phyloP scores from a whole-genome alignment of 1,284 basidiomycete genomes.

The Stereum hirsutum region DNA sequence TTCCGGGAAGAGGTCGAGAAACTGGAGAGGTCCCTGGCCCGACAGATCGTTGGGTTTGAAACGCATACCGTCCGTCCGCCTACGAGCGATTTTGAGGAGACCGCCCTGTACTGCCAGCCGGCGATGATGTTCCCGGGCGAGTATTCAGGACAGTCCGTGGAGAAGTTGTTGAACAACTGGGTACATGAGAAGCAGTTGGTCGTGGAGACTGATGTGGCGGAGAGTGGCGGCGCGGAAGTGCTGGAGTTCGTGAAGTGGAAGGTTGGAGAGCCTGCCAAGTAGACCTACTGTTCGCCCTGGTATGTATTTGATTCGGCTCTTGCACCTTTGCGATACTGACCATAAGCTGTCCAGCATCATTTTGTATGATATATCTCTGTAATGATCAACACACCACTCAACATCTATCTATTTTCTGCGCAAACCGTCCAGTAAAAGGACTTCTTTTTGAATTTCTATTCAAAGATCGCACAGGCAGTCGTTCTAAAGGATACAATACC shows the following conservation, averaged over 20 bases:
- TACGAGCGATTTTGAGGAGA: constrained; percentile 37
- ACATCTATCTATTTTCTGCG: too few relatives aligned
- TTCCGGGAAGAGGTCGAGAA: constrained; percentile 49
- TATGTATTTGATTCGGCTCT: too few relatives aligned
- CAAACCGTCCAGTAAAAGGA: too few relatives aligned
- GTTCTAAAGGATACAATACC: too few relatives aligned
- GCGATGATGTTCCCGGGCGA: constrained; percentile 68
- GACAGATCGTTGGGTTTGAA: constrained; percentile 84
- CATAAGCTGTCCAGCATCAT: too few relatives aligned
- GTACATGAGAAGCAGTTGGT: constrained; percentile 41
- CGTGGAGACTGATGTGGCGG: constrained; percentile 23
- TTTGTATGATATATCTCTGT: too few relatives aligned
- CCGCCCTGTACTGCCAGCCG: constrained; percentile 70
- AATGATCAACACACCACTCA: too few relatives aligned
- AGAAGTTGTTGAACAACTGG: constrained; percentile 63
- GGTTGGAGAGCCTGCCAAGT: constrained; percentile 57
- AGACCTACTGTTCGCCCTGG: too few relatives aligned
- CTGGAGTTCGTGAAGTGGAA: constrained; percentile 59
- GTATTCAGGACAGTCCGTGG: constrained; percentile 45
- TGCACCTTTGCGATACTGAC: too few relatives aligned
- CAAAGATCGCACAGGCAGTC: too few relatives aligned
- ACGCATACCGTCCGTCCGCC: constrained; percentile 47
- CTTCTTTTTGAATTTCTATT: too few relatives aligned
- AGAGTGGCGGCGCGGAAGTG: constrained; percentile 42
- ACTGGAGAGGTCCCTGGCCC: constrained; percentile 71